Evolutionary conservation across 192 early-diverging fungal genomes (phyloP).

Genomic region (Linnemannia elongata): DNA sequence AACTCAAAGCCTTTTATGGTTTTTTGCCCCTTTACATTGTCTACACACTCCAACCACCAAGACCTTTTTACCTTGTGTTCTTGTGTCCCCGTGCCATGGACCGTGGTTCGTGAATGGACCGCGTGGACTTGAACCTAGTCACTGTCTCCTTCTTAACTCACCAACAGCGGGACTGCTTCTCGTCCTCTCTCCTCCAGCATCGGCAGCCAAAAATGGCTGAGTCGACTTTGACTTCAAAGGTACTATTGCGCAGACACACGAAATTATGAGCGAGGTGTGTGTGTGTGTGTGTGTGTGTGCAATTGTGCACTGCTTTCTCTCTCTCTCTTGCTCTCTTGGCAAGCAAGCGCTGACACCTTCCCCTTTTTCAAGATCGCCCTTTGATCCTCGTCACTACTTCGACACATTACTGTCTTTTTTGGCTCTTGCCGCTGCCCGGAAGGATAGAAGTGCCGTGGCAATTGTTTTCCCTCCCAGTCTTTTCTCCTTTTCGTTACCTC

Average conservation of each 20-base stretch:
- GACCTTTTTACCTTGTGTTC: not conserved
- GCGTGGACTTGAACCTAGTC: not conserved
- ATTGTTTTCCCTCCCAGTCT: not conserved
- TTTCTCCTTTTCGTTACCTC: not conserved
- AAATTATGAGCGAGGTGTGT: not conserved
- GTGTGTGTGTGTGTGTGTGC: too few relatives aligned
- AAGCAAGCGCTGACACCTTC: not conserved
- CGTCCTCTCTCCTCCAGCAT: not conserved
- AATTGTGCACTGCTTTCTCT: not conserved
- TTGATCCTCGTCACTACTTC: not conserved
- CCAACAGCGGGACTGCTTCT: not conserved
- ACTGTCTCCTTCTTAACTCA: not conserved
- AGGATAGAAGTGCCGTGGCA: slow-evolving; percentile 4
- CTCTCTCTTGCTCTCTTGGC: not conserved
- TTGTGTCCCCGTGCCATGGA: not conserved
- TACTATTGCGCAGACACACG: not conserved
- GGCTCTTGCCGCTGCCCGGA: not conserved
- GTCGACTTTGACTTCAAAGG: not conserved
- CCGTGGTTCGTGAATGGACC: not conserved
- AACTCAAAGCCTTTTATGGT: not conserved
- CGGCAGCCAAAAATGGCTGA: not conserved
- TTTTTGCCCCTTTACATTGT: not conserved
- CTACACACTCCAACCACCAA: too few relatives aligned
- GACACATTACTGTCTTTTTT: not conserved
- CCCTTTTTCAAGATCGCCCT: not conserved